Evolutionary conservation across 2,329 filamentous ascomycete species (phyloP), one percentile per base, ranked within the genome.

Genomic region (Nigrospora oryzae): DNA sequence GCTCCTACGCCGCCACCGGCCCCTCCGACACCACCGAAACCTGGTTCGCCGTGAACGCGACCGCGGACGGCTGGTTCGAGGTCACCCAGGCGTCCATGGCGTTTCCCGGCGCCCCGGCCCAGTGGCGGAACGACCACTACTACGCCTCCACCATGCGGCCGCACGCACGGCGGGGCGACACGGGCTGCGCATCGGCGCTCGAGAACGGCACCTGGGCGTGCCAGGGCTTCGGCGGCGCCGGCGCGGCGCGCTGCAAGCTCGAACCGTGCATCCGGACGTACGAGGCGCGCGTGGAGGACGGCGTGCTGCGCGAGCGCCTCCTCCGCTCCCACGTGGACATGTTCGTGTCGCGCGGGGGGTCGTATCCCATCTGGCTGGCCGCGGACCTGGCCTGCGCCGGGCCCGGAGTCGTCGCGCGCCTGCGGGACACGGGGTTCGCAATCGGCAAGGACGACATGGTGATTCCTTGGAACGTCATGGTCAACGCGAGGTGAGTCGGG

Each of bases 391-490:
- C n/a, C 28, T 43, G 41, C 10, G 41, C 41, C 14, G 34, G 41
- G 0, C 16, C 41, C 15, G n/a, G 33, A 13, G 41, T 14, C 4
- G 41, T 43, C 8, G 36, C 41, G 2, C 35, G 12, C 8, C 13
- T 43, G 34, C 41, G 31, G 8, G 16, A 38, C 14, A 15, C 35
- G n/a, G 35, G 35, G 6, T 43, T 37, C 16, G 4, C 15, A 10
- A 43, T 43, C 11, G 4, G 11, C 16, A 19, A 38, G 12, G 41
- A 43, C 35, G 41, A 38, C 31, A 14, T 33, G 2, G 36, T 43
- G 5, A 38, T 43, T 36, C 41, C 35, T 16, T 43, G 41, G 41
- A 43, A 38, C 17, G 35, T 43, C n/a, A 31, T n/a, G 35, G 14
- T 15, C 10, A 32, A 38, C 4, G 1, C 5, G 35, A 38, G 41